Conservation (phyloP, 805 yeast genomes). For the Lachancea sp. region DNA sequence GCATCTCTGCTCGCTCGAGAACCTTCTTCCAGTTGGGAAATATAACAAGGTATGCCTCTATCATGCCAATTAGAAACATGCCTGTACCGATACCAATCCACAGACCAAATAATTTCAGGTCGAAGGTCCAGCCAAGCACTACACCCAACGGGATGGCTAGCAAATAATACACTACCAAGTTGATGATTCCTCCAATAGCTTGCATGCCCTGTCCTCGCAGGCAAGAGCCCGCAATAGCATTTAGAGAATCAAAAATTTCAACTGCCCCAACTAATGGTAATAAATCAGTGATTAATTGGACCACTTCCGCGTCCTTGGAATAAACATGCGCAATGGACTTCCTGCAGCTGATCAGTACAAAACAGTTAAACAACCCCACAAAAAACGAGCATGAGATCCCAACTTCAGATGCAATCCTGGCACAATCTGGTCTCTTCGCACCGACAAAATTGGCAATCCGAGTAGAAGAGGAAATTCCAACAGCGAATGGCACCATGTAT, state of each 20-base stretch:
- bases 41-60: constrained; percentile 44
- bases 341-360: constrained; percentile 43
- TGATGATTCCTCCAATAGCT: constrained; percentile 65
- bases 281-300: constrained; percentile 42
- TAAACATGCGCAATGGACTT: constrained; percentile 49
- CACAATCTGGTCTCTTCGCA: constrained; percentile 42
- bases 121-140: constrained; percentile 46
- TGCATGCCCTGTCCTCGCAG: constrained; percentile 86
- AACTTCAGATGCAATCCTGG: constrained; percentile 41
- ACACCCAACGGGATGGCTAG: constrained; percentile 69
- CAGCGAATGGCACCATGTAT: constrained; percentile 71
- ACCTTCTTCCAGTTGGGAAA: constrained; percentile 50
- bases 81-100: constrained; percentile 74
- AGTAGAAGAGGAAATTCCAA: constrained; percentile 65
- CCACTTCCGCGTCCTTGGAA: constrained; percentile 54
- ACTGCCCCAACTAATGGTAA: constrained; percentile 59
- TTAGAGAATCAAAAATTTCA: constrained; percentile 65
- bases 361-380: constrained; percentile 48
- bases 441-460: constrained; percentile 71
- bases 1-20: constrained; percentile 38
- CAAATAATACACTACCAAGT: constrained; percentile 59
- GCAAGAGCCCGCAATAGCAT: constrained; percentile 72
- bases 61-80: constrained; percentile 42
- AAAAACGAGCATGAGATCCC: constrained; percentile 38
- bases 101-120: constrained; percentile 52